These are phyloP conservation scores for Stylosanthes scabra DNA, from an alignment of 331 rosid genomes.

Conservation along the genomic window DNA sequence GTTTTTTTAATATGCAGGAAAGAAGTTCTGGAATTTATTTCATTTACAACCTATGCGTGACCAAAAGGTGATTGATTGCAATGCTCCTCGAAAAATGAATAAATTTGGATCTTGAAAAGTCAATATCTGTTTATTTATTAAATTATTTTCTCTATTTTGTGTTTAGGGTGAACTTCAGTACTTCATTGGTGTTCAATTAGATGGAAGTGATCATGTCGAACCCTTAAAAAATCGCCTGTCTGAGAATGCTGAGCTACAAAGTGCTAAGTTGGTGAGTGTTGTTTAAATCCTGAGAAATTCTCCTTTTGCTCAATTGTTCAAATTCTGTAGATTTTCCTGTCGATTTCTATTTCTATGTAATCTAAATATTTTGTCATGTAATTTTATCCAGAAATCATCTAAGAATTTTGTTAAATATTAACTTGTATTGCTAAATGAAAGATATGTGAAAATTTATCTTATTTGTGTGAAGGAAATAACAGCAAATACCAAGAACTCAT, in stretches of 20 bases:
- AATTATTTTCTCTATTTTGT: constrained; percentile 11
- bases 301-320: neutral
- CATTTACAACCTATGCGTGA: constrained; percentile 98
- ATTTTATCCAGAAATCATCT: too few species aligned
- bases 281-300: constrained; percentile 8
- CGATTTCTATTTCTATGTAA: neutral
- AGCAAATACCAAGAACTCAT: too few species aligned
- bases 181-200: constrained; percentile 94
- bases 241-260: constrained; percentile 62
- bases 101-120: constrained; percentile 24
- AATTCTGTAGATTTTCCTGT: constrained; percentile 3
- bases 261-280: constrained; percentile 71
- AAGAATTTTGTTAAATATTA: neutral
- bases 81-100: constrained; percentile 26
- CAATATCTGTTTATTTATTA: constrained; percentile 16
- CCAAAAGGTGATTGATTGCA: constrained; percentile 65
- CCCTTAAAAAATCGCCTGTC: constrained; percentile 72
- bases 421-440: neutral
- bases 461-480: constrained; percentile 1
- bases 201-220: constrained; percentile 90
- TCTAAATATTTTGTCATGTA: constrained; percentile 2
- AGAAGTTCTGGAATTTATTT: constrained; percentile 91
- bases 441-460: neutral
- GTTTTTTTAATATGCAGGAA: constrained; percentile 63
- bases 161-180: constrained; percentile 96